Percentiles rank a stretch among this genome's conserved stretches.
These are phyloP conservation scores for Penicillium capsulatum DNA, from an alignment of 2,329 filamentous ascomycete species.

Conservation along the genomic window DNA sequence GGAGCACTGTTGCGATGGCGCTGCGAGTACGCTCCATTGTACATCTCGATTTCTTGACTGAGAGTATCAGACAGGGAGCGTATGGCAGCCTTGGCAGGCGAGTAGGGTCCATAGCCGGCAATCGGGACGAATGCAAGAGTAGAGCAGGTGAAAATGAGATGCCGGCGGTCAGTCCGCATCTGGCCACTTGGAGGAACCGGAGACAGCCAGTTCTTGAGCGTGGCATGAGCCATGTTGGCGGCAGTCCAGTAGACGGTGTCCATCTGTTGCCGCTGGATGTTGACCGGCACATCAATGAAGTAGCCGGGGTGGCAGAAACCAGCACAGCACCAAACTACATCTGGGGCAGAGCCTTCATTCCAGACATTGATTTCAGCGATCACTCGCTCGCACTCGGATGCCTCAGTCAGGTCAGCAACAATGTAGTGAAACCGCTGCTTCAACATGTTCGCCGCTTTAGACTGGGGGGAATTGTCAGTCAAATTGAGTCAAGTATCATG, in stretches of 20 bases:
- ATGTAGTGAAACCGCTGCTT: slow-evolving; percentile 79
- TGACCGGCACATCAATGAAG: slow-evolving; percentile 68
- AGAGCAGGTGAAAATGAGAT: slow-evolving; percentile 85
- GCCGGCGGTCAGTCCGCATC: slow-evolving; percentile 48
- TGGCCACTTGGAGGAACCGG: slow-evolving; percentile 30
- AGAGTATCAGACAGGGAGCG: slow-evolving; percentile 78
- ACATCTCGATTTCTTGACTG: slow-evolving; percentile 77
- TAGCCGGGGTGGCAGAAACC: slow-evolving; percentile 70
- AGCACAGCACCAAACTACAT: slow-evolving; percentile 88
- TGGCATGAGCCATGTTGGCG: slow-evolving; percentile 78
- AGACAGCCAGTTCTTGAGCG: slow-evolving; percentile 68
- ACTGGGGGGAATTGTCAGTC: slow-evolving; percentile 41
- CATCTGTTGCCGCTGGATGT: slow-evolving; percentile 71
- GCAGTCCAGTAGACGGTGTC: slow-evolving; percentile 88
- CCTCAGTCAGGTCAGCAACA: slow-evolving; percentile 71
- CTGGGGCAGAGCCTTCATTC: slow-evolving; percentile 70
- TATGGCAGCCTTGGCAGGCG: slow-evolving; percentile 79
- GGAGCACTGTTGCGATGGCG: slow-evolving; percentile 39
- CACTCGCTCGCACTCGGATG: slow-evolving; percentile 65
- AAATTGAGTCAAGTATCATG: neutral
- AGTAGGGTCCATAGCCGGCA: slow-evolving; percentile 78
- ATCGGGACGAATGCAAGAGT: slow-evolving; percentile 70
- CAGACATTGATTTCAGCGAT: slow-evolving; percentile 69
- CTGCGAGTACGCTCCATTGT: slow-evolving; percentile 60
- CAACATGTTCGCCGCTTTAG: slow-evolving; percentile 60